phyloP scores from a whole-genome alignment of 352 stramenopile genomes.

The Pythium aphanidermatum region DNA sequence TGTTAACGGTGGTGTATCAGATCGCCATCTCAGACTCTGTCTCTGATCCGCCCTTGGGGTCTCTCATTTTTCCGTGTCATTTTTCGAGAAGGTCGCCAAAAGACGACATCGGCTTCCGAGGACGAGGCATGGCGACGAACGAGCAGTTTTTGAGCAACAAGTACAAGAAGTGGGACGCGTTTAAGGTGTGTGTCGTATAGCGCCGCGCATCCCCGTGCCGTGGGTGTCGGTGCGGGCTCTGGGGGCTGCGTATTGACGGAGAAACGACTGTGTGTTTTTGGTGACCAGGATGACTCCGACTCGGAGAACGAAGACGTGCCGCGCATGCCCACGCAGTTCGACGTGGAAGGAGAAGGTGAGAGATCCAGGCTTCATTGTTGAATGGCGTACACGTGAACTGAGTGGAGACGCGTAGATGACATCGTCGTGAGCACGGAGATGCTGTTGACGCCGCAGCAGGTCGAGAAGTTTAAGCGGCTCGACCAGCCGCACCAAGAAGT shows the following conservation, averaged over 20 bases:
- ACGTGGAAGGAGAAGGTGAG: constrained; percentile 69
- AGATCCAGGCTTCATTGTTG: not conserved
- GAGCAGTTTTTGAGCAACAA: constrained; percentile 83
- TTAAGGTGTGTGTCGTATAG: constrained; percentile 36
- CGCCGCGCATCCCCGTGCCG: not conserved
- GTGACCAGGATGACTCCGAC: constrained; percentile 48
- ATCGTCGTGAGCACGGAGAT: constrained; percentile 76
- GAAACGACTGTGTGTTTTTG: not conserved
- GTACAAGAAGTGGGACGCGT: constrained; percentile 87
- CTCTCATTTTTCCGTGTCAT: constrained; percentile 6
- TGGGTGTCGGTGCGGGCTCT: not conserved
- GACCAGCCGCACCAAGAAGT: constrained; percentile 77
- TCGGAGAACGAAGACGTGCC: constrained; percentile 42
- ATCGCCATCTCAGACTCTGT: not conserved
- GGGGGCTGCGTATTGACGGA: constrained; percentile 1
- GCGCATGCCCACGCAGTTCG: constrained; percentile 72
- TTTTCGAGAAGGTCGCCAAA: constrained; percentile 19
- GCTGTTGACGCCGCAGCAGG: constrained; percentile 45
- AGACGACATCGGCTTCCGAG: not conserved
- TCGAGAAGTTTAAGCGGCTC: constrained; percentile 66
- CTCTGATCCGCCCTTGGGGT: constrained; percentile 1
- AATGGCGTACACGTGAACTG: too few species aligned
- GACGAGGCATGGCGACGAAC: constrained; percentile 26
- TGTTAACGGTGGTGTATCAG: constrained; percentile 1
- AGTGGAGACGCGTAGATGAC: constrained; percentile 34